Evolutionary conservation across 257 asterid genomes (phyloP).

Genomic region (Ilex asprella): DNA sequence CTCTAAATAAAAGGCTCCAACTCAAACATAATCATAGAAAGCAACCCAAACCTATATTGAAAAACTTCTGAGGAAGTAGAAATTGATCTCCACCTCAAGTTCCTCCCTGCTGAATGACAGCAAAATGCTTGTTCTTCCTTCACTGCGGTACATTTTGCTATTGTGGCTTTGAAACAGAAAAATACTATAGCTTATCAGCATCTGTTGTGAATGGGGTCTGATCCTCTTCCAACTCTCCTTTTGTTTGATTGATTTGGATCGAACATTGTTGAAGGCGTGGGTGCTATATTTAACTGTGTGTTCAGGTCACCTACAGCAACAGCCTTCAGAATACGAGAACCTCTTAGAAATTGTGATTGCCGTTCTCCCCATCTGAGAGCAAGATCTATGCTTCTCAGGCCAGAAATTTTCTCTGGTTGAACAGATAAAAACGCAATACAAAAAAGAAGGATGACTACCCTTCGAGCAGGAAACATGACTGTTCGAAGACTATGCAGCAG

Average conservation of each 20-base stretch:
- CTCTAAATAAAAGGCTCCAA: neutral
- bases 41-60: neutral
- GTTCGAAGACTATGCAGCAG: slow-evolving; percentile 8
- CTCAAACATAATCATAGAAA: too few relatives aligned
- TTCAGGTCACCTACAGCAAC: slow-evolving; percentile 32
- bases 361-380: slow-evolving; percentile 35
- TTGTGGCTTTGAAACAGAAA: neutral
- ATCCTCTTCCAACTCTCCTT: slow-evolving; percentile 63
- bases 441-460: slow-evolving; percentile 30
- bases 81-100: neutral
- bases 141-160: neutral
- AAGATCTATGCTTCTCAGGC: slow-evolving; percentile 40
- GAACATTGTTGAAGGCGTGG: slow-evolving; percentile 45
- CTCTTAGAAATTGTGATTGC: slow-evolving; percentile 11
- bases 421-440: slow-evolving; percentile 37
- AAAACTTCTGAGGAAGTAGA: neutral
- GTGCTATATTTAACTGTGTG: slow-evolving; percentile 35
- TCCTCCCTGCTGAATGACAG: slow-evolving; percentile 8
- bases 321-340: slow-evolving; percentile 26
- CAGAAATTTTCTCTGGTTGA: slow-evolving; percentile 36
- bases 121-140: slow-evolving; percentile 12
- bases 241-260: slow-evolving; percentile 65
- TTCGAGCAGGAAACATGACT: slow-evolving; percentile 34
- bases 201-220: slow-evolving; percentile 82
- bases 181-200: slow-evolving; percentile 23